phyloP scores from a whole-genome alignment of 495 filamentous ascomycete genomes.

The Immersiella caudata region DNA sequence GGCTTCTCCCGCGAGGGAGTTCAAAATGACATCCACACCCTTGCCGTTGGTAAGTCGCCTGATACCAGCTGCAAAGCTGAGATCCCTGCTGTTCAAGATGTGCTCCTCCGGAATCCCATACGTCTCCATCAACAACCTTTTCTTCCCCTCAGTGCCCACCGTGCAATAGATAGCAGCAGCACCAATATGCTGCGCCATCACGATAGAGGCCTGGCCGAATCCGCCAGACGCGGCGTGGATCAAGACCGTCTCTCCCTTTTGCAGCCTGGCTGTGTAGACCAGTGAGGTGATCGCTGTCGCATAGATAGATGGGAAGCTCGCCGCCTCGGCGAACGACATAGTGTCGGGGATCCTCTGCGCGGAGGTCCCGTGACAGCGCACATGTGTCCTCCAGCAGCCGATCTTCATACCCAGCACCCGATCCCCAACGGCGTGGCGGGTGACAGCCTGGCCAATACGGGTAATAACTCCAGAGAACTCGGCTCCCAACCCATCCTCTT shows the following conservation, averaged over 20 bases:
- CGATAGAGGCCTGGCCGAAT: constrained; percentile 56
- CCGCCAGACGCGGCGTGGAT: constrained; percentile 57
- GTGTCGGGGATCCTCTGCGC: neutral
- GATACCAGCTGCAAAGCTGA: constrained; percentile 31
- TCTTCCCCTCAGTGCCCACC: constrained; percentile 49
- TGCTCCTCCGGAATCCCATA: constrained; percentile 53
- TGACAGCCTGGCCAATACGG: no score
- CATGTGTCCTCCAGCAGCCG: constrained; percentile 15
- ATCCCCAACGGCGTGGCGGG: constrained; percentile 38
- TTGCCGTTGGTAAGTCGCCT: constrained; percentile 38
- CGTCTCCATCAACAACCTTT: constrained; percentile 41
- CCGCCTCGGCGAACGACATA: constrained; percentile 43
- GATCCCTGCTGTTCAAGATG: constrained; percentile 50
- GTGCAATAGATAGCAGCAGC: constrained; percentile 52
- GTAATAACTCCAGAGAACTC: no score
- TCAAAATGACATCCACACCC: constrained; percentile 57
- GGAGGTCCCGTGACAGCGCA: neutral
- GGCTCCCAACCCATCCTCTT: no score
- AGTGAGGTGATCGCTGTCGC: constrained; percentile 40
- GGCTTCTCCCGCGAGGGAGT: constrained; percentile 54
- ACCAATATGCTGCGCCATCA: constrained; percentile 50
- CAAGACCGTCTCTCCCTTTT: constrained; percentile 53
- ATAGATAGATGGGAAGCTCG: constrained; percentile 43
- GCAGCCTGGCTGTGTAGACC: constrained; percentile 34
- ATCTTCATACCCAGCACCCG: constrained; percentile 44